Base-by-base conservation (phyloP, 1,284 basidiomycete species). In the Cystobasidium slooffiae region DNA sequence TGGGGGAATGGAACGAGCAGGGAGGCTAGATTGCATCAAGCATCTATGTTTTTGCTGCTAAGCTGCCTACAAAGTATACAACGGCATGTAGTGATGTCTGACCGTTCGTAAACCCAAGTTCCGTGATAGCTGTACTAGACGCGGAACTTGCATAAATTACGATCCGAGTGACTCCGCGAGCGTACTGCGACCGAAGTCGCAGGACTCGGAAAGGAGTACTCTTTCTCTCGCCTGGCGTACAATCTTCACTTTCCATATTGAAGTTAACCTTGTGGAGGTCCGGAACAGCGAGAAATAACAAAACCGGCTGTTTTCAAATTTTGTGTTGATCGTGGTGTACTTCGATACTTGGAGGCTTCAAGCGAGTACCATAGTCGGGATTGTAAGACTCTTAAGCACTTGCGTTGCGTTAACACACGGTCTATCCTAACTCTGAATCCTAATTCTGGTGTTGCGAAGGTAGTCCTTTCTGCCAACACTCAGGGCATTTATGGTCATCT, bases 221-320 rank as follows among this genome's bases (percentile, higher is more conserved):
- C 66, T 59, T 47, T 46, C 66, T 68, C 51, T 68, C 43, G 53
- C 66, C 66, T 68, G 55, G 66, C 66, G 53, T 68, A 68, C 66
- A 68, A 68, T 68, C 66, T 58, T 41, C 66, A 59, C 66, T 68
- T 56, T 59, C 66, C 66, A 59, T 68, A 51, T 43, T 22, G 53
- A 44, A 10, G 12, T 24, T 59, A 37, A 44, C 66, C 44, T 31
- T 14, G 39, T 43, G 16, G 47, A 47, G 37, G 46, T 37, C 53
- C 66, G 64, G 64, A 66, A 66, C 8, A 68, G 52, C 53, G 66
- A 68, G 66, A 68, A 68, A 68, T 68, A 68, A 68, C 66, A 58
- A 68, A 58, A 58, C 66, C 55, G 66, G 66, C 53, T 67, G 66
- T 22, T 66, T 43, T 20, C 31, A 22, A 39, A 16, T 31, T 14